Evolutionary conservation across 371 early-diverging fungal genomes (phyloP).

Genomic region (Mucor lusitanicus): DNA sequence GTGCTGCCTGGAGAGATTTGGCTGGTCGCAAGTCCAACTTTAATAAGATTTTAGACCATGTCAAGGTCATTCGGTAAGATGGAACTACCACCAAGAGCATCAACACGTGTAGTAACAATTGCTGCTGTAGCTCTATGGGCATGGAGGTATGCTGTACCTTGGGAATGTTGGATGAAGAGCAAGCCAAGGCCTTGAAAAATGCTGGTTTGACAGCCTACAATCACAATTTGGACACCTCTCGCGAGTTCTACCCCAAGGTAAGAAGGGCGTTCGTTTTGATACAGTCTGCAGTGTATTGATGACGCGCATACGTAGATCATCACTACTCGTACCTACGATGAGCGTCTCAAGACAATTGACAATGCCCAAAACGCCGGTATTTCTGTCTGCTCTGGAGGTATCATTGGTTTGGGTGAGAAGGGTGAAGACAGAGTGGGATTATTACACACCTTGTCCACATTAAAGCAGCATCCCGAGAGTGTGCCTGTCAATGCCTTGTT

Average conservation of each 20-base stretch:
- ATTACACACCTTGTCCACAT: constrained; percentile 75
- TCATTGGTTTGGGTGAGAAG: constrained; percentile 84
- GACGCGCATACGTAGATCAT: constrained; percentile 54
- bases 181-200: constrained; percentile 78
- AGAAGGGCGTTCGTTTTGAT: neutral
- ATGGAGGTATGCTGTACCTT: constrained; percentile 93
- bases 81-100: neutral
- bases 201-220: constrained; percentile 91
- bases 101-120: too few relatives aligned
- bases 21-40: constrained; percentile 86
- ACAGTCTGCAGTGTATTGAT: too few relatives aligned
- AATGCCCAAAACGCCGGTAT: constrained; percentile 84
- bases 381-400: constrained; percentile 88
- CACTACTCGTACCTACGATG: constrained; percentile 83
- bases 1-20: constrained; percentile 88
- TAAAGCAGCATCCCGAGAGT: constrained; percentile 82
- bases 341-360: constrained; percentile 76
- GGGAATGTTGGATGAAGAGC: constrained; percentile 81
- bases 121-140: constrained; percentile 69
- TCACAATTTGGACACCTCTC: constrained; percentile 86
- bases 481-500: constrained; percentile 87
- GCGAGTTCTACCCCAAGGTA: constrained; percentile 82
- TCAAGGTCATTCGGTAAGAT: constrained; percentile 77
- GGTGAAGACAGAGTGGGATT: constrained; percentile 79
- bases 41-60: constrained; percentile 75